Evolutionary conservation across 2,329 filamentous ascomycete species (phyloP), one percentile per base, ranked within the genome.

Genomic region (Scedosporium boydii): DNA sequence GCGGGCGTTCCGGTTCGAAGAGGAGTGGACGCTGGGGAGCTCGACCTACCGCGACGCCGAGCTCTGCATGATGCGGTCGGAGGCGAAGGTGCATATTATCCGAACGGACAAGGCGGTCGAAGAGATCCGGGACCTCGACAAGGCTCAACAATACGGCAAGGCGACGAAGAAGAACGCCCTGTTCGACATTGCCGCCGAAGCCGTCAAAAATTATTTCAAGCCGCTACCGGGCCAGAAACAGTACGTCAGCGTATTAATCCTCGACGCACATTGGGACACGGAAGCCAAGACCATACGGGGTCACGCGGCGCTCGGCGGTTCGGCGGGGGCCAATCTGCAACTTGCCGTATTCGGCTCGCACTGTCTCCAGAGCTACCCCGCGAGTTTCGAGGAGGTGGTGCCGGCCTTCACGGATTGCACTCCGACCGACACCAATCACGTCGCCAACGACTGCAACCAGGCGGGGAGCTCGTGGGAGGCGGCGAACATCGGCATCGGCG

Each of bases 261-360:
- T 99, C 44, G 95, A 99, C 71, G 81, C 91, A 3, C 91, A 96
- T 68, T 97, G 93, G 92, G 91, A 97, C 71, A 84, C 82, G 26
- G 71, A 79, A 51, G 78, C 82, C 4, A 87, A 91, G 65, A 85
- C 84, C 0, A 86, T 96, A 38, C 85, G 84, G 21, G 91, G 87
- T 14, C 92, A 97, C 73, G 91, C 91, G 2, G 92, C 93, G 4
- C 78, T 96, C n/a, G 92, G 92, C 27, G 90, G 89, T 21, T 77
- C 81, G 55, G 81, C 80, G 34, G 89, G 87, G n/a, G 21, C 14
- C 21, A 84, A 89, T 65, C 75, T 96, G 64, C 87, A 92, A 63
- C 78, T 98, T 61, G 93, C 88, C 29, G 88, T 98, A 61, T 98
- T 96, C 71, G 95, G 95, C 14, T 97, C 93, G 3, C 93, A 97